Percentiles rank a stretch among this genome's conserved stretches.
Conservation (phyloP, 2,329 filamentous ascomycete species). For the Penicillium capsulatum region DNA sequence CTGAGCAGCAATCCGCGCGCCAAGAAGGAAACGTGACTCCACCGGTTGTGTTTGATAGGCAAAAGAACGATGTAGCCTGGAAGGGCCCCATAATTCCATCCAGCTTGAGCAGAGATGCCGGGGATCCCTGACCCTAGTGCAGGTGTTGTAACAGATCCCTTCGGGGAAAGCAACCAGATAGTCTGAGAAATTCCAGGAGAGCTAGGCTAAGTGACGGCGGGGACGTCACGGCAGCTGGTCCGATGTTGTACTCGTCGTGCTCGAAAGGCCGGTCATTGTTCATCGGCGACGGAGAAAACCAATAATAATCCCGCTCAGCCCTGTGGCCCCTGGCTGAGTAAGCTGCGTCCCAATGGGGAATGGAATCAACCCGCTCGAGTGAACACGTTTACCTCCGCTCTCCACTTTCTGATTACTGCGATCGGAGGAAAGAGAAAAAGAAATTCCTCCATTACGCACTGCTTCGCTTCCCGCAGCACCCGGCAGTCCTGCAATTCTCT, state of each 20-base stretch:
- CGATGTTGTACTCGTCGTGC: background rate
- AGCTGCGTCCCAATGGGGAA: slow-evolving; percentile 12
- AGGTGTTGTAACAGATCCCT: too few species aligned
- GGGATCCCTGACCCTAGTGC: slow-evolving; percentile 8
- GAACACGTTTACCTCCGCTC: slow-evolving; percentile 27
- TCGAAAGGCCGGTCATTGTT: background rate
- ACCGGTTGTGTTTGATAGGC: slow-evolving; percentile 14
- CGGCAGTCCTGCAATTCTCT: too few species aligned
- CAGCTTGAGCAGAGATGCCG: slow-evolving; percentile 10
- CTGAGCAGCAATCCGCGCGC: slow-evolving; percentile 2
- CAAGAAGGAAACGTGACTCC: slow-evolving; percentile 12
- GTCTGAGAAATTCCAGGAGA: too few species aligned
- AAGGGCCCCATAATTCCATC: slow-evolving; percentile 16
- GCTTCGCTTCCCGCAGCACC: slow-evolving; percentile 13
- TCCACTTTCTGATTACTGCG: slow-evolving; percentile 8
- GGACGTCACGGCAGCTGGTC: background rate
- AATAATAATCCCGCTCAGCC: slow-evolving; percentile 21
- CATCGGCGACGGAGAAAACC: background rate
- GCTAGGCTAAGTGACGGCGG: too few species aligned
- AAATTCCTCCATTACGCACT: background rate
- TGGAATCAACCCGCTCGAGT: slow-evolving; percentile 20
- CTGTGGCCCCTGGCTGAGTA: slow-evolving; percentile 20
- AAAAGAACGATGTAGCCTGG: slow-evolving; percentile 23
- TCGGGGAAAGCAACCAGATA: too few species aligned
- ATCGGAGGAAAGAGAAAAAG: background rate